Evolutionary conservation across 73 alveolate species (phyloP).

Genomic region (Strombidium stylifer): DNA sequence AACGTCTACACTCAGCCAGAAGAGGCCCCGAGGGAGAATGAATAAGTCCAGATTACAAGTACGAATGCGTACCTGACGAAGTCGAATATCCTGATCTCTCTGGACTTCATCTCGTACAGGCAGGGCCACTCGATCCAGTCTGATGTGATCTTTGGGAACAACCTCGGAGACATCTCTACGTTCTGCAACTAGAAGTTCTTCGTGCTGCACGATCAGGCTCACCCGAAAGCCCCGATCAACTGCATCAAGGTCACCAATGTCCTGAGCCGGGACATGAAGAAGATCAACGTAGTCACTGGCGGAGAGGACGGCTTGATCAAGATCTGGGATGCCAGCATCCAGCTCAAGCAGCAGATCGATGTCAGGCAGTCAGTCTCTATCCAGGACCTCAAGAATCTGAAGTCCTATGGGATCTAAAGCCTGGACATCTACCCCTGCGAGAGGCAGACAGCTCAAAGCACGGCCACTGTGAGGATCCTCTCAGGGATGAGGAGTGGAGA

Average conservation of each 20-base stretch:
- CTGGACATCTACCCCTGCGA: slow-evolving; percentile 59
- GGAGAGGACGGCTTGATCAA: slow-evolving; percentile 95
- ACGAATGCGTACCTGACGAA: too few species aligned
- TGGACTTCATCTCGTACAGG: slow-evolving; percentile 55
- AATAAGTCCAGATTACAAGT: slow-evolving; percentile 42
- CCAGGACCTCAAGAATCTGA: slow-evolving; percentile 67
- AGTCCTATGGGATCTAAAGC: slow-evolving; percentile 53
- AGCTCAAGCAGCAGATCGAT: slow-evolving; percentile 45
- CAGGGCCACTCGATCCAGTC: slow-evolving; percentile 67
- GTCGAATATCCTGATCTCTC: slow-evolving; percentile 63
- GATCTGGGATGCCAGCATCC: slow-evolving; percentile 85
- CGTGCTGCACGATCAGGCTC: slow-evolving; percentile 85
- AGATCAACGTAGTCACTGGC: slow-evolving; percentile 70
- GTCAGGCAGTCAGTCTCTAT: slow-evolving; percentile 40
- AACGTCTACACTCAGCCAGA: not conserved
- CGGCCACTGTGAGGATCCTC: slow-evolving; percentile 39
- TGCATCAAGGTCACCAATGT: slow-evolving; percentile 78
- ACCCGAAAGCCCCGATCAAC: slow-evolving; percentile 87
- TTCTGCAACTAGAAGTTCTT: slow-evolving; percentile 83
- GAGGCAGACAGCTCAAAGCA: slow-evolving; percentile 43
- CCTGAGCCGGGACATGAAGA: not conserved
- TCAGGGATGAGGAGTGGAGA: slow-evolving; percentile 64
- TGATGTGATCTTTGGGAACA: slow-evolving; percentile 84
- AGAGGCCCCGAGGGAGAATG: slow-evolving; percentile 1
- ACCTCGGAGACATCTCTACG: slow-evolving; percentile 86